Base-by-base conservation (phyloP, 805 yeast genomes). In the Nakazawaea siamensis region DNA sequence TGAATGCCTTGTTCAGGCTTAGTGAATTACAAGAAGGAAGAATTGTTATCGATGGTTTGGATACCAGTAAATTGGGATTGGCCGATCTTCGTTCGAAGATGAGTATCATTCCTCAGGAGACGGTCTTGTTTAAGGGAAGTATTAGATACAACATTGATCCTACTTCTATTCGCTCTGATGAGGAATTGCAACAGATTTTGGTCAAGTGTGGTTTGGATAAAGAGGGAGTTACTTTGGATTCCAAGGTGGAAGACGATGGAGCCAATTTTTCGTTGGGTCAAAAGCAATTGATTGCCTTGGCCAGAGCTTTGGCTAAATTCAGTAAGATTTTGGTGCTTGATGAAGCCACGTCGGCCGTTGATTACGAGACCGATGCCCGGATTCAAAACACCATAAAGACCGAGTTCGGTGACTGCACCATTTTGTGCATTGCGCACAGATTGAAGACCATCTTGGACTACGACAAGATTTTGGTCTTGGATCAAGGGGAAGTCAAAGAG, bases 81-180 rank as follows among this genome's bases (percentile, higher is more conserved):
- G 60, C 60, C 37, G 80, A 77, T 41, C 64, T 85, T 49, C 65
- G 95, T 45, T 70, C 81, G 7, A 71, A 70, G 42, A 64, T 85
- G 19, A 70, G 87, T 2, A 84, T 85, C 42, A 85, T 85, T 51
- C 95, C 95, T 3, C 95, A 86, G 54, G 95, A 85, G 46, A 94
- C 95, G 1, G 86, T 82, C 0, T 58, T 85, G 37, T 85, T 86
- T 63, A 73, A 76, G 43, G 95, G 95, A 13, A 70, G 87, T 0
- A 70, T 85, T 29, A 62, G 94, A 49, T 66, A 69, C 39, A 85
- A 84, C 48, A 57, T 84, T 49, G 95, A 84, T 55, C 95, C 95
- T 15, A 83, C 84, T 50, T 60, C 64, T 12, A 53, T 62, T 33
- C 55, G 62, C 35, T 45, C 64, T 14, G 94, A 85, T 50, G 68